Evolutionary conservation across 768 basidiomycete species (phyloP).

Genomic region (Rhodotorula toruloides): DNA sequence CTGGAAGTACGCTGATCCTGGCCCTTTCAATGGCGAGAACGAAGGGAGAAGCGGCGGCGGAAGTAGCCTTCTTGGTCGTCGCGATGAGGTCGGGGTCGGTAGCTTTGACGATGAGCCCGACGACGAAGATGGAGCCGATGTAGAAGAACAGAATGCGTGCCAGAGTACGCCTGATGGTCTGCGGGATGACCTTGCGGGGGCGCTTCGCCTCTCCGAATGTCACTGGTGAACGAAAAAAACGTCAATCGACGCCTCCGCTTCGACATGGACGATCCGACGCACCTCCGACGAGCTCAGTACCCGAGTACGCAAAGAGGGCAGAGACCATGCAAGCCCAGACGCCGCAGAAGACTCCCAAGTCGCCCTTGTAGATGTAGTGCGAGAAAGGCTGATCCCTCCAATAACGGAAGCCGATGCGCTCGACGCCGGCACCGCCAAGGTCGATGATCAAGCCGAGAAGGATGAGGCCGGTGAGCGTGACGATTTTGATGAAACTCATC

Average conservation of each 20-base stretch:
- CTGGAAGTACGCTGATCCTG: constrained; percentile 47
- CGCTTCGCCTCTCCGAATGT: constrained; percentile 29
- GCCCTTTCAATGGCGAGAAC: constrained; percentile 49
- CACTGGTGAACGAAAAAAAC: not conserved
- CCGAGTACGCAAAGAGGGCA: not conserved
- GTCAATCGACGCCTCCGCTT: no score
- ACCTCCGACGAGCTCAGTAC: constrained; percentile 29
- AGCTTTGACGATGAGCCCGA: constrained; percentile 68
- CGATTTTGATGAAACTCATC: constrained; percentile 47
- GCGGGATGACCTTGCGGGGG: constrained; percentile 48
- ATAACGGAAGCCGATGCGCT: constrained; percentile 54
- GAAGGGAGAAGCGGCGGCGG: constrained; percentile 45
- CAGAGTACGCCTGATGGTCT: constrained; percentile 63
- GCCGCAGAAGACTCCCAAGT: constrained; percentile 24
- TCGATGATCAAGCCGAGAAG: constrained; percentile 57
- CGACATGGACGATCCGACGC: no score
- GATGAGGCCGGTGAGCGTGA: constrained; percentile 44
- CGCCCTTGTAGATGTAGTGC: constrained; percentile 23
- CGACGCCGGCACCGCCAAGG: constrained; percentile 58
- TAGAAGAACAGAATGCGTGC: constrained; percentile 76
- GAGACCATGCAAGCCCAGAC: constrained; percentile 24
- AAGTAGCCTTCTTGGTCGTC: constrained; percentile 17
- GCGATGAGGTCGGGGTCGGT: constrained; percentile 60
- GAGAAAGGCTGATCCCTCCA: constrained; percentile 44
- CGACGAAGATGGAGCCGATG: constrained; percentile 40